Base-by-base conservation (phyloP, 2,329 filamentous ascomycete species). In the Madurella fahalii region DNA sequence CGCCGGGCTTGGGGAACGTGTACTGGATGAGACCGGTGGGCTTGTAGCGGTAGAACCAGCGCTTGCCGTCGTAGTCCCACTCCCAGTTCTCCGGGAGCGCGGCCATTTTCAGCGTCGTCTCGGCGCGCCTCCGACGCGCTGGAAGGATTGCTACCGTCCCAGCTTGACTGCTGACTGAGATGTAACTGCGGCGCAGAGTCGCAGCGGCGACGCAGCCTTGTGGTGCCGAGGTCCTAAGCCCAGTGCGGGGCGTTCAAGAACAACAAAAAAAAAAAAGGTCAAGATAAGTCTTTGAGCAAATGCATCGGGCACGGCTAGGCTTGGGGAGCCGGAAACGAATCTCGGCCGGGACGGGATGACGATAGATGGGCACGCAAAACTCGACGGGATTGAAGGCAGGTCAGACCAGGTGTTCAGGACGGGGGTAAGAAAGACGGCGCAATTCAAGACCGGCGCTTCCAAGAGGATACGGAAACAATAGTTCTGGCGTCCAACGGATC, bases 41-140 rank as follows among this genome's bases (percentile, higher is more conserved):
- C 58, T 72, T 77, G 69, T 80, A 82, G 49, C 74, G 74, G 65
- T 80, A 84, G 67, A 82, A 77, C 81, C 81, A 84, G 25, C 81
- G 75, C 13, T 57, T 62, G 50, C 80, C 80, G 59, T 83, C 80
- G 61, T 83, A 82, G 65, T 83, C 81, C 63, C 70, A 74, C 54
- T 81, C 78, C 81, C 81, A 83, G 52, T 77, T 77, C 8, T 73
- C 69, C 2, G 79, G 79, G 32, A 83, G 75, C 47, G 66, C 69
- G 4, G 71, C 58, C 74, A 77, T 74, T 1, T 42, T 48, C 34
- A n/a, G 9, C 34, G 34, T 2, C 25, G 34, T 15, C 13, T 37
- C 13, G 34, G 13, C 11, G 34, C 34, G 34, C 34, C 34, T 37
- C 34, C 11, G 13, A 11, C 11, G 34, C 34, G 34, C 34, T 4